These are phyloP conservation scores for Calonectria hongkongensis DNA, from an alignment of 2,329 filamentous ascomycete species.

Conservation along the genomic window DNA sequence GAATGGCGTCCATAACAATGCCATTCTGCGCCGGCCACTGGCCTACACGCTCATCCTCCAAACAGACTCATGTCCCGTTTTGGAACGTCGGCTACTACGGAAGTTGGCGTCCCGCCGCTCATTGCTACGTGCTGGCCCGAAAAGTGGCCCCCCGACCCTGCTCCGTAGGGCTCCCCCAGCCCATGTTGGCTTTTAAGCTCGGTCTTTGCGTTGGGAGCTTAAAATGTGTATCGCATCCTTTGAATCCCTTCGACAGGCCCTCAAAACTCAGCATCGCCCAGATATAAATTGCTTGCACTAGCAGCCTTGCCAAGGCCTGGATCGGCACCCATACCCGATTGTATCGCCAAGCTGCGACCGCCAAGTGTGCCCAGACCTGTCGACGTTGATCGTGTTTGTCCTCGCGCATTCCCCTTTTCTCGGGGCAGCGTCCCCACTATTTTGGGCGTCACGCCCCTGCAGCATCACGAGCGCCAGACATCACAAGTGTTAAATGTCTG, in stretches of 20 bases:
- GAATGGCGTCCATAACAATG: conserved; percentile 22
- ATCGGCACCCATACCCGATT: conserved; percentile 55
- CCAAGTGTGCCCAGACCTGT: conserved; percentile 43
- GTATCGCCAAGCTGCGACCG: conserved; percentile 46
- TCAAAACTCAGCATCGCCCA: conserved; percentile 3
- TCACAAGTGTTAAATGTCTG: neutral
- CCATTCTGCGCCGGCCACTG: neutral
- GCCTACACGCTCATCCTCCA: neutral
- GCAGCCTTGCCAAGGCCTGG: conserved; percentile 51
- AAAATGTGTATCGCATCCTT: conserved; percentile 21
- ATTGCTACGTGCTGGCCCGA: neutral
- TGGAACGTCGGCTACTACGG: conserved; percentile 9
- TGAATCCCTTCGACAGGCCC: neutral
- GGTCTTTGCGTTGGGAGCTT: conserved; percentile 26
- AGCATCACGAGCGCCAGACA: conserved; percentile 27
- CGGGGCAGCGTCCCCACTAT: conserved; percentile 11
- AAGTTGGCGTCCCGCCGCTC: conserved; percentile 14
- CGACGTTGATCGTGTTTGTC: conserved; percentile 1
- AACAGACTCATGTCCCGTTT: conserved; percentile 8
- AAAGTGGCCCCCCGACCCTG: conserved; percentile 14
- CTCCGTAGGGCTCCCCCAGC: conserved; percentile 18
- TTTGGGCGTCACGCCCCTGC: conserved; percentile 24
- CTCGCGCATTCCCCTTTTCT: conserved; percentile 12
- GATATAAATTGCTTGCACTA: conserved; percentile 28
- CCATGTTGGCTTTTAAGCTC: conserved; percentile 6